phyloP scores from a whole-genome alignment of 352 stramenopile species.

The Bremia lactucae region DNA sequence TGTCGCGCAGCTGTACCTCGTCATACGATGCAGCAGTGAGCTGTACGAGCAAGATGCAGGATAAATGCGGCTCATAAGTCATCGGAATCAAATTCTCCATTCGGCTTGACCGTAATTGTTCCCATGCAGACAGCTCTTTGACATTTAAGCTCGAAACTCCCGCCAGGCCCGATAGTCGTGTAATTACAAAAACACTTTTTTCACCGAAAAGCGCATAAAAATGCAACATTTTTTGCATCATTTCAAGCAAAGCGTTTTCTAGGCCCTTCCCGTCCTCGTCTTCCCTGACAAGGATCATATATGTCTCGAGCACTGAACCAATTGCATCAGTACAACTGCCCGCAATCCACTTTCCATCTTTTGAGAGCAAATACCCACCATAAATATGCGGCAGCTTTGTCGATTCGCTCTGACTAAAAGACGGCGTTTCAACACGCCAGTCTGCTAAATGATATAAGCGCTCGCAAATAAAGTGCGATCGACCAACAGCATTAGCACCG shows the following conservation, averaged over 20 bases:
- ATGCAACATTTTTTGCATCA: constrained; percentile 39
- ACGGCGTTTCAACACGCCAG: constrained; percentile 9
- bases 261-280: constrained; percentile 13
- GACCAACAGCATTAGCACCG: constrained; percentile 1
- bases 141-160: constrained; percentile 15
- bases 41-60: constrained; percentile 29
- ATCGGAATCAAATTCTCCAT: constrained; percentile 23
- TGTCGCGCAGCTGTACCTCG: constrained; percentile 34
- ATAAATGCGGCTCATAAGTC: constrained; percentile 25
- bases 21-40: constrained; percentile 24
- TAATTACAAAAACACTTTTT: constrained; percentile 33
- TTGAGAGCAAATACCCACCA: constrained; percentile 40
- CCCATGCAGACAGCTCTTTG: constrained; percentile 30
- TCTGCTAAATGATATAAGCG: constrained; percentile 54
- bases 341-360: constrained; percentile 49
- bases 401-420: constrained; percentile 3
- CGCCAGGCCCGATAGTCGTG: constrained; percentile 17
- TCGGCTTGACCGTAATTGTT: constrained; percentile 21
- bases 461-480: constrained; percentile 43
- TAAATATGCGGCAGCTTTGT: constrained; percentile 25
- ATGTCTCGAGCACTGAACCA: constrained; percentile 49
- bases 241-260: constrained; percentile 22
- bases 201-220: constrained; percentile 56
- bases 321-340: constrained; percentile 44
- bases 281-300: constrained; percentile 25